Percentiles rank a stretch among this genome's conserved stretches.
phyloP scores from a whole-genome alignment of 768 basidiomycete genomes.

The Psilocybe sp. region DNA sequence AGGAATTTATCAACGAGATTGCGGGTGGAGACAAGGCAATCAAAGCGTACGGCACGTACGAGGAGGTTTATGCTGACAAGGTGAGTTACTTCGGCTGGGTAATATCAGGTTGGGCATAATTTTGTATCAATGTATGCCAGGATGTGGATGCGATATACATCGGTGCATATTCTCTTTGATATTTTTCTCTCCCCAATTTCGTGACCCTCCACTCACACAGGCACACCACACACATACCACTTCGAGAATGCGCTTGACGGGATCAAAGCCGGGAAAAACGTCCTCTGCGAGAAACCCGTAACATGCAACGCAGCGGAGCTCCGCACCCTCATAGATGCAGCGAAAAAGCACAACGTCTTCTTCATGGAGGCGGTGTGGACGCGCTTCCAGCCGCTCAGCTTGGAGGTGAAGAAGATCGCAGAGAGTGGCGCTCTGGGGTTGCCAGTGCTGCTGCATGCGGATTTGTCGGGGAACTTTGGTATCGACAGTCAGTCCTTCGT shows the following conservation, averaged over 20 bases:
- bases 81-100: slow-evolving; percentile 32
- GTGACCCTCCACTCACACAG: slow-evolving; percentile 27
- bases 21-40: slow-evolving; percentile 49
- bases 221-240: slow-evolving; percentile 85
- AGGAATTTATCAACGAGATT: slow-evolving; percentile 59
- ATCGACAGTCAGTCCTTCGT: slow-evolving; percentile 50
- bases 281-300: slow-evolving; percentile 88
- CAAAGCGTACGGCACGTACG: slow-evolving; percentile 73
- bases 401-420: slow-evolving; percentile 61
- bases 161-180: slow-evolving; percentile 33
- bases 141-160: slow-evolving; percentile 77
- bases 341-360: slow-evolving; percentile 78
- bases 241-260: slow-evolving; percentile 75
- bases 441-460: slow-evolving; percentile 68
- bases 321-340: slow-evolving; percentile 66
- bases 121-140: slow-evolving; percentile 27
- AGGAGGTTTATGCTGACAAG: slow-evolving; percentile 67
- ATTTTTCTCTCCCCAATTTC: neutral
- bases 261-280: slow-evolving; percentile 77
- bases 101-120: neutral
- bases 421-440: slow-evolving; percentile 64
- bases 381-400: slow-evolving; percentile 68
- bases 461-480: slow-evolving; percentile 70
- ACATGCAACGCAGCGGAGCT: slow-evolving; percentile 77
- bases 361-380: slow-evolving; percentile 95